Evolutionary conservation across 805 yeast genomes (phyloP).

Genomic region (Candida railenensis): DNA sequence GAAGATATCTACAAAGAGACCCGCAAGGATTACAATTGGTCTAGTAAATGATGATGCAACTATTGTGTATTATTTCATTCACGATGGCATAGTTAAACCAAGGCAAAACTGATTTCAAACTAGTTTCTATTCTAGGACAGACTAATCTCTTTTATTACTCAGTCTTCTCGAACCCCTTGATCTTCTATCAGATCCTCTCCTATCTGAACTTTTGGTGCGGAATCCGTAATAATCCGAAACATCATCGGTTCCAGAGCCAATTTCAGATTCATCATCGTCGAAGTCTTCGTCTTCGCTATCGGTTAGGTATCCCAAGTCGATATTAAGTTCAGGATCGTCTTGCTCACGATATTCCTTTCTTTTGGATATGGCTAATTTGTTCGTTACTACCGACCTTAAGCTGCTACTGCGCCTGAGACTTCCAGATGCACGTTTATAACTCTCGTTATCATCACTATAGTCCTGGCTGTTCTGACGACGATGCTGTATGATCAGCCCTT

Average conservation of each 20-base stretch:
- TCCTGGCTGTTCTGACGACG: background rate
- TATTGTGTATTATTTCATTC: conserved; percentile 64
- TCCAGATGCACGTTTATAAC: background rate
- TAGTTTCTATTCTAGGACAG: conserved; percentile 2
- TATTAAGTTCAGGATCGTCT: conserved; percentile 2
- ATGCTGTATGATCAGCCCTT: background rate
- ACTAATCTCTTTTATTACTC: conserved; percentile 1
- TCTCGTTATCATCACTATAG: background rate
- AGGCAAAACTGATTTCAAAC: conserved; percentile 41
- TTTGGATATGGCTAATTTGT: conserved; percentile 12
- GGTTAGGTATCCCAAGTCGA: conserved; percentile 14
- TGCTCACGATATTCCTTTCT: conserved; percentile 2
- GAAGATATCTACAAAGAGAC: conserved; percentile 20
- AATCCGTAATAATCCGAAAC: conserved; percentile 1
- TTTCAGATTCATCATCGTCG: conserved; percentile 5
- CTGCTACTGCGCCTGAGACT: conserved; percentile 8
- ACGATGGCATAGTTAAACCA: conserved; percentile 67
- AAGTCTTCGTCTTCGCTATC: conserved; percentile 3
- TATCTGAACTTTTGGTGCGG: background rate
- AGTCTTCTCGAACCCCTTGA: background rate
- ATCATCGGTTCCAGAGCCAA: background rate
- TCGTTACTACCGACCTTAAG: conserved; percentile 14
- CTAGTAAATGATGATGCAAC: conserved; percentile 67
- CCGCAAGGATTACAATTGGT: conserved; percentile 51
- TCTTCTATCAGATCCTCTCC: background rate